Base-by-base conservation (phyloP, 2,329 filamentous ascomycete genomes). In the Neopestalotiopsis sp. region DNA sequence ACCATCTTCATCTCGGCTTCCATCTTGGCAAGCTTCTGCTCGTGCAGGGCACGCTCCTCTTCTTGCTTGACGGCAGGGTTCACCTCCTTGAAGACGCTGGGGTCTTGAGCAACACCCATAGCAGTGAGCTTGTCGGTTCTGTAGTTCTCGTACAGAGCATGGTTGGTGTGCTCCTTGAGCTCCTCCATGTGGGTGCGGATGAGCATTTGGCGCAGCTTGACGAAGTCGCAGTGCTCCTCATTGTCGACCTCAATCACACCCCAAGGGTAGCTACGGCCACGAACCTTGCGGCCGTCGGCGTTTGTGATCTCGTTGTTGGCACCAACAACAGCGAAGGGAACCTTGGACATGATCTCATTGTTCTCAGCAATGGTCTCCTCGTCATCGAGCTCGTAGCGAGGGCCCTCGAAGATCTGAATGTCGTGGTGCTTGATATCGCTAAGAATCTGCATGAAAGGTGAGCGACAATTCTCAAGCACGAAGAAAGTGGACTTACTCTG, bases 1-100 rank as follows among this genome's bases (percentile, higher is more conserved):
- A 99, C 96, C 94, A 98, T 97, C 94, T 99, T 99, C 96, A 99
- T 99, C 84, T 99, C 96, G 79, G 94, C 91, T 84, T 99, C 96
- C 96, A 99, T 99, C 94, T 99, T 99, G 83, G 95, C 94, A 76
- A 99, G 94, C 89, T 99, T 99, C 89, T 98, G 95, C 86, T 99
- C 96, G 89, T 99, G 96, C 75, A 99, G 88, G 73, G 93, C 92
- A 78, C 96, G 94, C 88, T 99, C 96, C 86, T 99, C 96, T 83
- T 99, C 96, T 85, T 99, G 96, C 92, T 99, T 99, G 84, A 98
- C 96, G 61, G 96, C 95, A 72, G 96, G 96, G 90, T 99, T 99
- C 88, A 99, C 94, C 91, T 99, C 96, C 90, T 99, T 99, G 93
- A 99, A 99, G 76, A 99, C 96, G 81, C 93, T 97, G 75, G 95